A percentile compares a stretch with the other conserved stretches of the same genome.
Conservation (phyloP, 257 asterid genomes). For the Solanum tarapatanum region DNA sequence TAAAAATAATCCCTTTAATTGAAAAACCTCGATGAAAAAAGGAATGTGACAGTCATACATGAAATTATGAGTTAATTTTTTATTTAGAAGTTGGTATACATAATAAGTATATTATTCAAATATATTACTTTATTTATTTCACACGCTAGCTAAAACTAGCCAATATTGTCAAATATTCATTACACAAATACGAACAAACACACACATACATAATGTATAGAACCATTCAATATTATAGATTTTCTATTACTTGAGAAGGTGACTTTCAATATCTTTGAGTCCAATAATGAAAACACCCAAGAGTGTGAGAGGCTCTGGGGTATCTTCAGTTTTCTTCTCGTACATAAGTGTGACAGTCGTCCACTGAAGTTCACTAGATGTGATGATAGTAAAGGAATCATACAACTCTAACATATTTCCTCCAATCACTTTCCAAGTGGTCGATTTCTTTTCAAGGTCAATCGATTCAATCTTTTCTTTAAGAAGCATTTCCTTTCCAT, state of each 20-base stretch:
- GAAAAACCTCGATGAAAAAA: no score
- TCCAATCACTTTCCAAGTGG: background rate
- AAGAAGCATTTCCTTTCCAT: background rate
- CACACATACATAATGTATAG: background rate
- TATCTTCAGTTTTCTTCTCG: constrained; percentile 16
- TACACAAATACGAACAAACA: background rate
- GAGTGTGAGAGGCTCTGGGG: background rate
- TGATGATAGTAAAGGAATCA: background rate
- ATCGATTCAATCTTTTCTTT: background rate
- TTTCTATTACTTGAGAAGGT: background rate
- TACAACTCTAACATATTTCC: background rate
- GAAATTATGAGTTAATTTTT: background rate
- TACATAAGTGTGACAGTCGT: background rate
- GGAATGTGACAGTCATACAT: background rate
- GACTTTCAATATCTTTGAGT: background rate
- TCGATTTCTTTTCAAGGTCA: background rate
- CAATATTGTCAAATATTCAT: background rate
- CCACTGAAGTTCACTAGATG: background rate
- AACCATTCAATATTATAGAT: background rate
- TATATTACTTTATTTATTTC: background rate
- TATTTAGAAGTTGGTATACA: background rate
- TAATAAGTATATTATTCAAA: background rate
- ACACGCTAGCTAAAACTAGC: background rate
- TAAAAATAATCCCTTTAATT: no score
- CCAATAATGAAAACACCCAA: background rate